phyloP scores from a whole-genome alignment of 2,329 filamentous ascomycete genomes.

The Fonsecaea nubica region DNA sequence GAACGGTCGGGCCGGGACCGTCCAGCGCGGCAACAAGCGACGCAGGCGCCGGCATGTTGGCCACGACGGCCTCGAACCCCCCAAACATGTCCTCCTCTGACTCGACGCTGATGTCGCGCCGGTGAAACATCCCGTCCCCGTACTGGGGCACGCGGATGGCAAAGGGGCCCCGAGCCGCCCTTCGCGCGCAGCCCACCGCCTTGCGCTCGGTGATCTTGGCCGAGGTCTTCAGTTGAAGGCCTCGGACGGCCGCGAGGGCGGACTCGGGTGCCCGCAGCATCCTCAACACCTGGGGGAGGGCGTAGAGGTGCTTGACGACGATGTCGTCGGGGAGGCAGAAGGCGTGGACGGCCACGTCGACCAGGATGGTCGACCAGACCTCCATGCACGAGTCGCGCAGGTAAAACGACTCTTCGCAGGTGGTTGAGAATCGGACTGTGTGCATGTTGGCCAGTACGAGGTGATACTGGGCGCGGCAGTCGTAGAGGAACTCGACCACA shows the following conservation, averaged over 20 bases:
- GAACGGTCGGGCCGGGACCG: neutral
- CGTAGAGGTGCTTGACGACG: conserved; percentile 58
- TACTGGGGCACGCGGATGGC: conserved; percentile 1
- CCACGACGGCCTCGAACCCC: conserved; percentile 5
- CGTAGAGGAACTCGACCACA: conserved; percentile 58
- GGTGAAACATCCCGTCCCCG: conserved; percentile 5
- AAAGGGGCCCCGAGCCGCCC: neutral
- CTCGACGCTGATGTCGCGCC: conserved; percentile 2
- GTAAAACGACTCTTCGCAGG: conserved; percentile 48
- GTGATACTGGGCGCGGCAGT: conserved; percentile 58
- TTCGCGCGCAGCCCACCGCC: neutral
- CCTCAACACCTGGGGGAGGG: conserved; percentile 57
- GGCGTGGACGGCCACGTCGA: conserved; percentile 57
- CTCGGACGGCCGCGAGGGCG: conserved; percentile 50
- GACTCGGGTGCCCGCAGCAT: conserved; percentile 54
- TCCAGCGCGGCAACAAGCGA: neutral
- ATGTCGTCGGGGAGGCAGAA: conserved; percentile 59
- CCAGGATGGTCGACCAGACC: conserved; percentile 57
- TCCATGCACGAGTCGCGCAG: conserved; percentile 55
- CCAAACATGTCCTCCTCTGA: conserved; percentile 3
- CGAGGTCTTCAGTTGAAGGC: conserved; percentile 45
- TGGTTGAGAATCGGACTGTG: conserved; percentile 55
- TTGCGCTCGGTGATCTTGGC: conserved; percentile 17
- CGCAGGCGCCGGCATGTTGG: conserved; percentile 5
- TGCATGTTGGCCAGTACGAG: conserved; percentile 60